Conservation (phyloP, 345 rosid genomes). For the Syzygium oleosum region DNA sequence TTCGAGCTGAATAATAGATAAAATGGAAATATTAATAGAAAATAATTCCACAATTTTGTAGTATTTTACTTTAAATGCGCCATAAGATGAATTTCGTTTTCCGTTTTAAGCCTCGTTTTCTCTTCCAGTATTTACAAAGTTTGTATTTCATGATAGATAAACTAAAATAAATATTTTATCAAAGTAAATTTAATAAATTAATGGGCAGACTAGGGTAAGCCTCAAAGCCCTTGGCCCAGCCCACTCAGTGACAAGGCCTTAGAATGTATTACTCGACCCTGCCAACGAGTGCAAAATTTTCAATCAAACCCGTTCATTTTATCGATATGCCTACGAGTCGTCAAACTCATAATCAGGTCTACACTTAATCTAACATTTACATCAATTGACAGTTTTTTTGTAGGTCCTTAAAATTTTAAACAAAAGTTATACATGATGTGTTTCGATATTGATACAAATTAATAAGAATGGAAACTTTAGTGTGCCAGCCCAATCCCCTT, state of each 20-base stretch:
- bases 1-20: too few species aligned
- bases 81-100: background rate
- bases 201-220: background rate
- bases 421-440: too few species aligned
- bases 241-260: background rate
- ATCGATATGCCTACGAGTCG: accelerated
- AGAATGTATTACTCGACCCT: background rate
- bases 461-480: too few species aligned
- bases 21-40: background rate
- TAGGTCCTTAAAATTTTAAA: too few species aligned
- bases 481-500: too few species aligned
- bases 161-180: background rate
- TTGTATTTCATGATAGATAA: background rate
- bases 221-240: background rate
- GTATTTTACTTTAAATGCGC: background rate
- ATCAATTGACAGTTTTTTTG: too few species aligned
- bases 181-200: too few species aligned
- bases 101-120: background rate
- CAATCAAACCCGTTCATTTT: background rate
- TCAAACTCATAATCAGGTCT: background rate
- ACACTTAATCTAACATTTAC: too few species aligned
- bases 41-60: background rate
- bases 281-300: background rate
- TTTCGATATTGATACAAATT: too few species aligned
- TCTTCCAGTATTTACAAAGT: background rate